Evolutionary conservation across 2,329 filamentous ascomycete species (phyloP).

Genomic region (Trichoderma brevicompactum): DNA sequence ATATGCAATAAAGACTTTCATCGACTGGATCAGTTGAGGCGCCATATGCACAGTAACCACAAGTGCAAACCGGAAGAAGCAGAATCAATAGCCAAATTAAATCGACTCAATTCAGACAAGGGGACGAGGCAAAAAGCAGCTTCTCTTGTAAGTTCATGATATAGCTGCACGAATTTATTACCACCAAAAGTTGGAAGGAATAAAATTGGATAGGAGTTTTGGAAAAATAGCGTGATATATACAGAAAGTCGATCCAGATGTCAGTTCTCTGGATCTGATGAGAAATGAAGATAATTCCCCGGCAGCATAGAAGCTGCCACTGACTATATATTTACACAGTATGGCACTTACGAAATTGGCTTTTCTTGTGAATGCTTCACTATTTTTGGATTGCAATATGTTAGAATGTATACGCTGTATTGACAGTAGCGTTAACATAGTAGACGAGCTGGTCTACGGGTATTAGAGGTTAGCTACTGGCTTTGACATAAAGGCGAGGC

Average conservation of each 20-base stretch:
- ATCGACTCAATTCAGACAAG: background rate
- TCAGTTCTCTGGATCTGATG: background rate
- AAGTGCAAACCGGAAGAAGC: slow-evolving; percentile 27
- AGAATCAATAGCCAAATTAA: slow-evolving; percentile 1
- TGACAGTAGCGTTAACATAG: no score
- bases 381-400: no score
- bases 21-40: slow-evolving; percentile 63
- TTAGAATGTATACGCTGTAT: no score
- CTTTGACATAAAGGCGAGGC: background rate
- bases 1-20: slow-evolving; percentile 63
- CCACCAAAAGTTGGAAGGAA: background rate
- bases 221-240: background rate
- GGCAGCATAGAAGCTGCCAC: background rate
- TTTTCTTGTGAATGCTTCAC: no score
- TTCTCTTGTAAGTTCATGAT: background rate
- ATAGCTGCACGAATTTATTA: background rate
- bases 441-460: no score
- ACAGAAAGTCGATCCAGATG: background rate
- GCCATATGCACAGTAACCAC: slow-evolving; percentile 46
- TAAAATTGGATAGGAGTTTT: background rate
- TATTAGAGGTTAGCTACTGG: no score
- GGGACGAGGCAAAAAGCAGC: background rate
- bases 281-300: background rate
- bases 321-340: background rate
- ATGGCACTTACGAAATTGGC: background rate